Evolutionary conservation across 129 eudicot species (phyloP).

Genomic region (Lactuca sativa): DNA sequence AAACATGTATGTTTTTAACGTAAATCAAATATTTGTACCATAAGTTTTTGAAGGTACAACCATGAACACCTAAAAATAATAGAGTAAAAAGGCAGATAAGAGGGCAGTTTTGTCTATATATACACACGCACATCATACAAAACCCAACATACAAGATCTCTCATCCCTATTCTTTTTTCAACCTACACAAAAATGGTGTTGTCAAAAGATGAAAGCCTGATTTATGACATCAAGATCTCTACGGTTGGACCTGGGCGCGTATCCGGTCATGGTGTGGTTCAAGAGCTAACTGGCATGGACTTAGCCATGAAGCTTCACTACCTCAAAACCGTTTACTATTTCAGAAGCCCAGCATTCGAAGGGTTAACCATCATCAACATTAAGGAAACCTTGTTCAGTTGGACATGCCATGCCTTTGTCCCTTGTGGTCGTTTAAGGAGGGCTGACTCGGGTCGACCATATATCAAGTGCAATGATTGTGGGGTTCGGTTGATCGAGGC

Average conservation of each 20-base stretch:
- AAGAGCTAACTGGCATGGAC: conserved; percentile 44
- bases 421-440: conserved; percentile 54
- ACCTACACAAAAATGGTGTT: conserved; percentile 12
- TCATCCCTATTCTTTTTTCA: background rate
- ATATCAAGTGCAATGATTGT: conserved; percentile 65
- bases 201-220: conserved; percentile 3
- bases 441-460: conserved; percentile 46
- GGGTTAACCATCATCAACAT: conserved; percentile 31
- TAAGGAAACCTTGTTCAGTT: conserved; percentile 51
- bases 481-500: conserved; percentile 55
- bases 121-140: too few species aligned
- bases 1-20: too few species aligned
- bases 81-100: too few species aligned
- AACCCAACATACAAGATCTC: background rate
- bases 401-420: conserved; percentile 36
- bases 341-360: conserved; percentile 35
- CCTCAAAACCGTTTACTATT: conserved; percentile 36
- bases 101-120: too few species aligned
- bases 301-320: too few species aligned
- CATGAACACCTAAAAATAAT: too few species aligned
- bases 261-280: conserved; percentile 27
- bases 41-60: too few species aligned
- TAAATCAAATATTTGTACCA: too few species aligned
- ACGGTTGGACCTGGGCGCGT: conserved; percentile 54
- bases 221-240: conserved; percentile 36